phyloP scores from a whole-genome alignment of 2,329 filamentous ascomycete species.

The Periconia sp. region DNA sequence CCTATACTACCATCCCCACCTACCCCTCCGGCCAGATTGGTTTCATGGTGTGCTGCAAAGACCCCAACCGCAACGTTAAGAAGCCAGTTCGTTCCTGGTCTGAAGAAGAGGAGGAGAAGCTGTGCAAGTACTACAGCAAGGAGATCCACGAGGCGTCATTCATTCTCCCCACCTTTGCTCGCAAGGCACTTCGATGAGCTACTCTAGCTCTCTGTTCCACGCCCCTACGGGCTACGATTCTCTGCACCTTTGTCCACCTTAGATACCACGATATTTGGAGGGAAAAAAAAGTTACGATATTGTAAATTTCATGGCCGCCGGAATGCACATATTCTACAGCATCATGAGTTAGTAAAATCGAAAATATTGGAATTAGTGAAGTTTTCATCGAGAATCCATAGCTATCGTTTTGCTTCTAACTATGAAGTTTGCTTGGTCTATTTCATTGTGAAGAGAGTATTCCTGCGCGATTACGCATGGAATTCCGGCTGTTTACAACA shows the following conservation, averaged over 20 bases:
- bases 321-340: no score
- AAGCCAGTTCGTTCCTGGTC: constrained; percentile 82
- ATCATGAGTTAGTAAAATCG: no score
- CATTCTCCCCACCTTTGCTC: constrained; percentile 88
- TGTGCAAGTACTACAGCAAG: constrained; percentile 96
- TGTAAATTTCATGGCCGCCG: no score
- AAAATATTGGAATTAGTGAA: no score
- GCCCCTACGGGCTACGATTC: not conserved
- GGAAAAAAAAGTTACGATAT: constrained; percentile 1
- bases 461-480: no score
- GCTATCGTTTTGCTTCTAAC: no score
- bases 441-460: no score
- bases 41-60: constrained; percentile 99
- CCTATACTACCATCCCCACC: constrained; percentile 98
- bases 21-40: constrained; percentile 99
- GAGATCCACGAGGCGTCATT: constrained; percentile 96
- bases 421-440: no score
- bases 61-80: constrained; percentile 78
- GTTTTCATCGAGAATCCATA: no score
- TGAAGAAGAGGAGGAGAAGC: constrained; percentile 84
- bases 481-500: no score
- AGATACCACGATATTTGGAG: constrained; percentile 37
- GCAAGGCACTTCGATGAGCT: constrained; percentile 63
- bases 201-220: not conserved
- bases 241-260: constrained; percentile 11